These are phyloP conservation scores for Alternaria brassicae DNA, from an alignment of 2,329 filamentous ascomycete genomes.

Conservation along the genomic window DNA sequence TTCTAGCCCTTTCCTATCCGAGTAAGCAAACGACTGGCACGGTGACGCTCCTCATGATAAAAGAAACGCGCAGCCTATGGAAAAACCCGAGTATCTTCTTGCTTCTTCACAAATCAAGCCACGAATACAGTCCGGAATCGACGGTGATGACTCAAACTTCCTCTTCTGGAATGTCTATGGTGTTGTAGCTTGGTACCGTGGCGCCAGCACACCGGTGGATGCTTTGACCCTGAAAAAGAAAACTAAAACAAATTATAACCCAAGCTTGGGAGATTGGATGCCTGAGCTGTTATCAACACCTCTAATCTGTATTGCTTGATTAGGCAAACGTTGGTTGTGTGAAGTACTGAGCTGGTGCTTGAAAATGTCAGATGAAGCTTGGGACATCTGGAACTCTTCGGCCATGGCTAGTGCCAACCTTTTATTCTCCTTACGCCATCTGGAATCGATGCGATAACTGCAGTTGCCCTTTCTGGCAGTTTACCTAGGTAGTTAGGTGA, in stretches of 20 bases:
- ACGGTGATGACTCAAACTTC: background rate
- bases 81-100: background rate
- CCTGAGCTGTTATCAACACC: background rate
- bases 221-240: background rate
- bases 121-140: background rate
- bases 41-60: background rate
- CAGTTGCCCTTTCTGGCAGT: background rate
- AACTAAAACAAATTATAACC: background rate
- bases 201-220: background rate
- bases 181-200: background rate
- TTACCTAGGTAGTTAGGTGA: background rate
- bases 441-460: background rate
- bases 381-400: background rate
- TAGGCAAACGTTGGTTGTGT: background rate
- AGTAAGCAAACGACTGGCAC: background rate
- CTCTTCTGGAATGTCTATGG: background rate
- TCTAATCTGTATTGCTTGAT: background rate
- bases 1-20: background rate
- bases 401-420: background rate
- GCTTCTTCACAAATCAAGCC: background rate
- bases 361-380: background rate
- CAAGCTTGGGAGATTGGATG: background rate
- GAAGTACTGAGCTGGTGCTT: background rate
- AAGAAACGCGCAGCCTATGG: background rate
- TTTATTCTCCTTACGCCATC: constrained; percentile 2